Percentiles rank a stretch among this genome's conserved stretches.
Evolutionary conservation across 371 early-diverging fungal species (phyloP).

Genomic region (Haplosporangium sp.): DNA sequence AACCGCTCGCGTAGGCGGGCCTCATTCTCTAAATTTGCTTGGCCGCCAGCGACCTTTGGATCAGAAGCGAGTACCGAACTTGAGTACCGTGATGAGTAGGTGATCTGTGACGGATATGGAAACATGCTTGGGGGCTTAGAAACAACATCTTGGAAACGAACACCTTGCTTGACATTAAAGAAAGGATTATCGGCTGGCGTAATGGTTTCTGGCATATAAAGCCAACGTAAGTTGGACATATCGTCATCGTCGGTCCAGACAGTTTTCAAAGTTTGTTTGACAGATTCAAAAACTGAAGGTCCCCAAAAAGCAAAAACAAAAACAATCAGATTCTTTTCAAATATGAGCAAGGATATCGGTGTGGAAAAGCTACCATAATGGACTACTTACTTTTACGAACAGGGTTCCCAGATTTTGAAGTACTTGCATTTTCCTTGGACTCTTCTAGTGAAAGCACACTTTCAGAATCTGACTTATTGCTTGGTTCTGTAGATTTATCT

Average conservation of each 20-base stretch:
- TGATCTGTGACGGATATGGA: slow-evolving; percentile 15
- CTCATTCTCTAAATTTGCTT: neutral
- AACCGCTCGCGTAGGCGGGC: slow-evolving; percentile 14
- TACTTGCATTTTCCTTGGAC: neutral
- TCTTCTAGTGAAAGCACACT: neutral
- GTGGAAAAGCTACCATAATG: neutral
- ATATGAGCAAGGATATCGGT: too few relatives aligned
- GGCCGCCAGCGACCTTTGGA: neutral
- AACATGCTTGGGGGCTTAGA: slow-evolving; percentile 8
- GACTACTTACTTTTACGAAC: slow-evolving; percentile 2
- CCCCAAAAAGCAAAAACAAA: too few relatives aligned
- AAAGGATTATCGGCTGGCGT: neutral
- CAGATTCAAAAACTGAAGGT: neutral
- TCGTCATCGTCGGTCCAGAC: slow-evolving; percentile 1
- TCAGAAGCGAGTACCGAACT: neutral
- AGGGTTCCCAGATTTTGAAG: neutral
- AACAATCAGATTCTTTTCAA: too few relatives aligned
- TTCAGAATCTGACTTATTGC: neutral
- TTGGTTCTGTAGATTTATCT: neutral
- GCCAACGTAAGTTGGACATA: neutral
- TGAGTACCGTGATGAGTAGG: slow-evolving; percentile 13
- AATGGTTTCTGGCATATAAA: neutral
- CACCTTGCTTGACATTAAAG: neutral
- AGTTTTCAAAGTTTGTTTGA: slow-evolving; percentile 1
- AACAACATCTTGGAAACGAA: slow-evolving; percentile 13